Evolutionary conservation across 1,284 basidiomycete species (phyloP), one percentile per base, ranked within the genome.

Genomic region (Cutaneotrichosporon sp.): DNA sequence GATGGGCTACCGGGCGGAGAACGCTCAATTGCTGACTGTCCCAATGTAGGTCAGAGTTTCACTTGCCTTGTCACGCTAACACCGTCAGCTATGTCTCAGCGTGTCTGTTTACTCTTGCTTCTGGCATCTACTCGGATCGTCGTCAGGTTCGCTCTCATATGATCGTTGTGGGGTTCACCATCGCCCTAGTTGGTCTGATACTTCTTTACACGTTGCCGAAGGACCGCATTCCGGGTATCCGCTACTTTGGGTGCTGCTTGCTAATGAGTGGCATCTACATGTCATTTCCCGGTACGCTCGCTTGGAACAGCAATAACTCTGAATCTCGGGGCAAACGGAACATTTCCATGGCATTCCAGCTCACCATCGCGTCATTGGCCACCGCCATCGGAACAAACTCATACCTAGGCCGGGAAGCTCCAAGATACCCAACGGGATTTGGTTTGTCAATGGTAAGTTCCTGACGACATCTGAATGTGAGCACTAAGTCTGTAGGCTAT

Each of bases 1-100:
- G 50, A 51, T 67, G 39, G 65, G 65, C 10, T 63, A 59, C 62
- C 42, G 46, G 22, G 60, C 61, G 8, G 59, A 50, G 7, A 55
- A 56, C 16, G 63, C 63, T 8, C 63, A 65, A 51, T 51, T 65
- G 12, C 46, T 65, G 35, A 62, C 60, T 1, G 52, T 63, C 20
- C 63, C 63, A n/a, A 27, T 60, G 16, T 61, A 64, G 52, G 38
- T 22, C 22, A 22, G 19, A 17, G n/a, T n/a, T 29, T 29, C 27
- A 7, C 27, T 12, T 7, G 27, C 12, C 27, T 12, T 29, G 7
- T 12, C 12, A 6, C 27, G 12, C 27, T 12, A 29, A 29, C 27
- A 7, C 27, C 27, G 27, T 12, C 27, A 29, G 27, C 27, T 29
- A 29, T 12, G 24, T 35, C 11, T 44, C 53, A 16, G 61, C 61